Evolutionary conservation across 2,329 filamentous ascomycete species (phyloP).

Genomic region (Neophaeococcomyces aloes): DNA sequence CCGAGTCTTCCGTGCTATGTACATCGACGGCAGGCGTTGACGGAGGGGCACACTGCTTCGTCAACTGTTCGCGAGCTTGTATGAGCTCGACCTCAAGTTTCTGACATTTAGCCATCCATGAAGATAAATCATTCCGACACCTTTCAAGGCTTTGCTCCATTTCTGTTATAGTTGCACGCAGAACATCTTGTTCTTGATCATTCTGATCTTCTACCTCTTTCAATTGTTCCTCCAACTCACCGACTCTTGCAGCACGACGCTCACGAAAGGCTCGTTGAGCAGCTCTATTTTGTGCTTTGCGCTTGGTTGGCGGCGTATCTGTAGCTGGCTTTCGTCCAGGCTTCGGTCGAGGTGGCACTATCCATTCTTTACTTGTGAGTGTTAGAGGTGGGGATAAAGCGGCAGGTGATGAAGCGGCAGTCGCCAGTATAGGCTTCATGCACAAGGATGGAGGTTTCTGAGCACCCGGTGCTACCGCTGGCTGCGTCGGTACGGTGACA

Average conservation of each 20-base stretch:
- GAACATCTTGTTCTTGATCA: conserved; percentile 38
- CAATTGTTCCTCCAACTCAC: conserved; percentile 48
- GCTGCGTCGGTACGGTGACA: conserved; percentile 30
- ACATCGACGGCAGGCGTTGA: conserved; percentile 31
- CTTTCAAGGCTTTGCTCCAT: conserved; percentile 59
- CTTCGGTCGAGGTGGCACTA: conserved; percentile 72
- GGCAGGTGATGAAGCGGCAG: conserved; percentile 22
- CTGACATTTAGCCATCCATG: conserved; percentile 46
- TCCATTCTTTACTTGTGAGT: conserved; percentile 75
- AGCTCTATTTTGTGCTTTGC: conserved; percentile 87
- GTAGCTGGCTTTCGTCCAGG: conserved; percentile 89
- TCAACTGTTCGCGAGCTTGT: conserved; percentile 18
- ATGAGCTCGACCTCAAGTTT: conserved; percentile 51
- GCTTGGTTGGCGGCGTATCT: conserved; percentile 83
- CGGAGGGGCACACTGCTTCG: conserved; percentile 34
- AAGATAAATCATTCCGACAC: conserved; percentile 43
- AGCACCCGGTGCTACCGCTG: conserved; percentile 27
- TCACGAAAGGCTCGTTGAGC: conserved; percentile 87
- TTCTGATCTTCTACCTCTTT: conserved; percentile 39
- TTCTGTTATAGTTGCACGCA: conserved; percentile 43
- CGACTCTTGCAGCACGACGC: conserved; percentile 71
- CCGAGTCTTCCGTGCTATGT: conserved; percentile 21
- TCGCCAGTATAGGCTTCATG: conserved; percentile 17
- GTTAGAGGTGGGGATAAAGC: conserved; percentile 34
- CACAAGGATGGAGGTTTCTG: conserved; percentile 18